Evolutionary conservation across 768 basidiomycete species (phyloP).

Genomic region (Russula sp.): DNA sequence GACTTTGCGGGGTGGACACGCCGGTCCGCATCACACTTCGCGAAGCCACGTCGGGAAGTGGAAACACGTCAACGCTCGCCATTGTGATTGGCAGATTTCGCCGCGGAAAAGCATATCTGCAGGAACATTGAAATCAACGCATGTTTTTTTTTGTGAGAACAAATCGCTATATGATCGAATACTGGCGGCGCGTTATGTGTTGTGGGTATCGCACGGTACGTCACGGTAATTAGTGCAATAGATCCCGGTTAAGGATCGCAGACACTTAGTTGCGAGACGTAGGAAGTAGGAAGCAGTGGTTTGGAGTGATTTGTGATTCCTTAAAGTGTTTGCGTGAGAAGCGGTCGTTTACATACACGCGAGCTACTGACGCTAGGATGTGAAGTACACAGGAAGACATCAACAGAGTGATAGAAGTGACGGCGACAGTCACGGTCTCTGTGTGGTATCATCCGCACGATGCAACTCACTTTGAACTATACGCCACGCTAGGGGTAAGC

Average conservation of each 20-base stretch:
- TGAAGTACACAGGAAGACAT: neutral
- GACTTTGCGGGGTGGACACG: no score
- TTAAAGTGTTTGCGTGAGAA: neutral
- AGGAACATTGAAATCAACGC: neutral
- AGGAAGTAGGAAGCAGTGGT: neutral
- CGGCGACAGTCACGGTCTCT: neutral
- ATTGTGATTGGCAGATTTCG: neutral
- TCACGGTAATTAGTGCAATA: neutral
- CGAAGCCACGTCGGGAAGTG: neutral
- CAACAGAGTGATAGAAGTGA: neutral
- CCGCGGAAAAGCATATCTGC: neutral
- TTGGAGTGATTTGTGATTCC: neutral
- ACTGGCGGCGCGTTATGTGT: neutral
- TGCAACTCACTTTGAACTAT: conserved; percentile 8
- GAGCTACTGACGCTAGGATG: neutral
- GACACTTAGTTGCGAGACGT: neutral
- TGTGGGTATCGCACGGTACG: neutral
- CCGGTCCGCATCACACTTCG: conserved; percentile 3
- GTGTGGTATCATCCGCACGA: neutral
- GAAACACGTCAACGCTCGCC: neutral
- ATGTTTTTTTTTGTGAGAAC: no score
- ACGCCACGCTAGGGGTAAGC: neutral
- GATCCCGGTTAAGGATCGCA: neutral
- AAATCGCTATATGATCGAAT: neutral
- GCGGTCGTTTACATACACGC: conserved; percentile 8